phyloP scores from a whole-genome alignment of 2,329 filamentous ascomycete species.

The Fusarium sp. region DNA sequence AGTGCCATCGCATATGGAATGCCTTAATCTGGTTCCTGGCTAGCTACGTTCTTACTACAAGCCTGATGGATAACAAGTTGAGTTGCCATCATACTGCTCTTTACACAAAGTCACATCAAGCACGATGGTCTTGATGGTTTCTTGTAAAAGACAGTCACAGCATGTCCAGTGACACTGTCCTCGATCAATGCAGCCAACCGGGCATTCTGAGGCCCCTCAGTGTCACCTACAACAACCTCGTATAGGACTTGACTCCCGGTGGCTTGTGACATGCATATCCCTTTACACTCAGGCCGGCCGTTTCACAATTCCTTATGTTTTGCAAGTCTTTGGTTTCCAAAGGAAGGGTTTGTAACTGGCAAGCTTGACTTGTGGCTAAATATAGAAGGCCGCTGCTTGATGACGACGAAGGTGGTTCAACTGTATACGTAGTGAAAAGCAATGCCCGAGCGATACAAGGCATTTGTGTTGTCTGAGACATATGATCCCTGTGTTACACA shows the following conservation, averaged over 20 bases:
- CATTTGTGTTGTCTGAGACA: background rate
- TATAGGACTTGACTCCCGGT: conserved; percentile 17
- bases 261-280: background rate
- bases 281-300: background rate
- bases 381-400: background rate
- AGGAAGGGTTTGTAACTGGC: background rate
- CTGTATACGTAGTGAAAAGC: background rate
- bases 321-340: background rate
- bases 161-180: background rate
- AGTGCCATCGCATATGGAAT: background rate
- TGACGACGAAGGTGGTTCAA: background rate
- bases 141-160: background rate
- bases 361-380: background rate
- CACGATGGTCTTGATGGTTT: background rate
- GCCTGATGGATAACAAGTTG: background rate
- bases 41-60: background rate
- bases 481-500: background rate
- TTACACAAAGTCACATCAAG: background rate
- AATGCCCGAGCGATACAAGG: background rate
- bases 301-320: background rate
- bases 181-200: conserved; percentile 21
- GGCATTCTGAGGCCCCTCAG: background rate
- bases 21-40: background rate
- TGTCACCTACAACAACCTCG: conserved; percentile 15
- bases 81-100: background rate